Conservation (phyloP, 371 early-diverging fungal genomes). For the Mucor plumbeus region DNA sequence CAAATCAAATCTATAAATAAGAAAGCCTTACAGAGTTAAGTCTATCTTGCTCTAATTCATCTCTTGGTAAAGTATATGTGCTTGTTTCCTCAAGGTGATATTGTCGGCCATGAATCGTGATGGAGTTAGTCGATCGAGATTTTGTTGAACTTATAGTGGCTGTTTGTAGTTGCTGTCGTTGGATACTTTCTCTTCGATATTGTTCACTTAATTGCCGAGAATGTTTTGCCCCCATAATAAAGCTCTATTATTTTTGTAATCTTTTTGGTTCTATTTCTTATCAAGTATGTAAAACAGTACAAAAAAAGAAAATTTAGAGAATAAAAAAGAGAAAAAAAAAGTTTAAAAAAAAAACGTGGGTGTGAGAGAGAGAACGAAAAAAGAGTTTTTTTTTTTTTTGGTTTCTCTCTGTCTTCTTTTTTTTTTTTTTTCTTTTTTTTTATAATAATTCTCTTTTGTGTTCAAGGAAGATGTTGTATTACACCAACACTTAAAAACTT, state of each 20-base stretch:
- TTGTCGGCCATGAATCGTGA: slow-evolving; percentile 47
- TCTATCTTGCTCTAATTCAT: slow-evolving; percentile 56
- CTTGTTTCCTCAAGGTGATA: slow-evolving; percentile 43
- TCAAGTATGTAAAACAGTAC: neutral
- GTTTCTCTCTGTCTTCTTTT: neutral
- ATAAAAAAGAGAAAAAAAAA: slow-evolving; percentile 12
- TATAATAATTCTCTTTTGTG: neutral
- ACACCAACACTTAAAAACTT: slow-evolving; percentile 5
- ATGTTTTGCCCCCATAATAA: slow-evolving; percentile 32
- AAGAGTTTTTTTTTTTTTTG: slow-evolving; percentile 3
- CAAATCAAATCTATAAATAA: neutral
- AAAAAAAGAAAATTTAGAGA: slow-evolving; percentile 5
- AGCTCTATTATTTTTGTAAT: neutral
- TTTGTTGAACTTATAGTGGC: neutral
- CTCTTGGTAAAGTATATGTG: slow-evolving; percentile 50
- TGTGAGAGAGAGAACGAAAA: slow-evolving; percentile 18
- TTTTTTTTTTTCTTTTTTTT: neutral
- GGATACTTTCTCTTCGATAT: slow-evolving; percentile 11
- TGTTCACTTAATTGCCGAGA: slow-evolving; percentile 18
- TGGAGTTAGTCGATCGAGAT: slow-evolving; percentile 24
- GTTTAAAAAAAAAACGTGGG: too few relatives aligned
- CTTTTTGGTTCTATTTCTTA: neutral
- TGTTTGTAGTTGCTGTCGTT: slow-evolving; percentile 14
- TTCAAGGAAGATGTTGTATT: slow-evolving; percentile 6
- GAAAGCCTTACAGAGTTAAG: slow-evolving; percentile 43